Evolutionary conservation across 192 early-diverging fungal genomes (phyloP).

Genomic region (Coemansia umbellata): DNA sequence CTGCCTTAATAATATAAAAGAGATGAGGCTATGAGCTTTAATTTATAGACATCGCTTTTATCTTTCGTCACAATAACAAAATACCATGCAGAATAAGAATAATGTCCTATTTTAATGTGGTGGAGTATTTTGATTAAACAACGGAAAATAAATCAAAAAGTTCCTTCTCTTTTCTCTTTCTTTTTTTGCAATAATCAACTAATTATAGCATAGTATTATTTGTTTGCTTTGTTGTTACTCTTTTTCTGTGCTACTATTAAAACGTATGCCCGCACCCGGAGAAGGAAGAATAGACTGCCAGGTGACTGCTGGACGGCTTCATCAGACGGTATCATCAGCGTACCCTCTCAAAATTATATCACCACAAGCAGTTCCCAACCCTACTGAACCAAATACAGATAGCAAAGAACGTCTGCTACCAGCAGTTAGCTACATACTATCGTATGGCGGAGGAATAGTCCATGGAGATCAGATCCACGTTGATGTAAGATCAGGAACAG

Average conservation of each 20-base stretch:
- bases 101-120: too few species aligned
- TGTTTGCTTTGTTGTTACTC: neutral
- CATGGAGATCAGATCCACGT: slow-evolving; percentile 63
- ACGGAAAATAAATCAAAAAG: too few species aligned
- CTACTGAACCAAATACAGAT: neutral
- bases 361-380: slow-evolving; percentile 21
- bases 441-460: slow-evolving; percentile 77
- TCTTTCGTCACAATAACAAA: too few species aligned
- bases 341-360: slow-evolving; percentile 53
- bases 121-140: too few species aligned
- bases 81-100: too few species aligned
- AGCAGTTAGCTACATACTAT: slow-evolving; percentile 57
- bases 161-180: too few species aligned
- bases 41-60: too few species aligned
- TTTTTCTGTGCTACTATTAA: neutral
- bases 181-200: neutral
- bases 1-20: too few species aligned
- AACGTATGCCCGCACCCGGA: slow-evolving; percentile 29
- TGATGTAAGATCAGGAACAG: slow-evolving; percentile 46
- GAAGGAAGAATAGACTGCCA: slow-evolving; percentile 37
- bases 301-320: slow-evolving; percentile 26
- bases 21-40: too few species aligned
- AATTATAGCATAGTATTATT: neutral
- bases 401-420: slow-evolving; percentile 5
- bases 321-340: slow-evolving; percentile 18